Percentiles rank a stretch among this genome's conserved stretches.
Evolutionary conservation across 306 rosid genomes (phyloP).

Genomic region (Erythrophleum fordii): DNA sequence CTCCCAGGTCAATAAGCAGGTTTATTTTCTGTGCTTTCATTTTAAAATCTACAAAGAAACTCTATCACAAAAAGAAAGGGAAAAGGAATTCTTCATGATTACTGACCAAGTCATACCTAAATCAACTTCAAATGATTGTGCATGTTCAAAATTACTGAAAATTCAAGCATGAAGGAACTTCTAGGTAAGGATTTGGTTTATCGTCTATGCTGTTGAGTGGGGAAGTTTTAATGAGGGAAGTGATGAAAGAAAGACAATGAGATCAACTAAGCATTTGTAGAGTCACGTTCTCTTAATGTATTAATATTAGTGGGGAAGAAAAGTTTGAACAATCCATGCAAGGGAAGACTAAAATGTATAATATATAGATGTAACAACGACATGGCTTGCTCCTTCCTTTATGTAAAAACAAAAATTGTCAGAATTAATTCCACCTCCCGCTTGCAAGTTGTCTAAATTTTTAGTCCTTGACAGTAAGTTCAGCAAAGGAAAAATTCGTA

Average conservation of each 20-base stretch:
- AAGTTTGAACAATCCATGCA: neutral
- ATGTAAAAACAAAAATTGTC: conserved; percentile 79
- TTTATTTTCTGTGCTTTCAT: conserved; percentile 1
- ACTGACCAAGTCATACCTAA: neutral
- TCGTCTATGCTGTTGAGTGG: neutral
- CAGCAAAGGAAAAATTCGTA: conserved; percentile 64
- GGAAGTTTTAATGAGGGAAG: neutral
- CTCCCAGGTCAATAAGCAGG: neutral
- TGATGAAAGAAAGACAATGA: neutral
- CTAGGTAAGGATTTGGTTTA: no score
- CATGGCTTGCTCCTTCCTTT: conserved; percentile 84
- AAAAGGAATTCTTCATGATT: conserved; percentile 9
- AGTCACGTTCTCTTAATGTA: neutral
- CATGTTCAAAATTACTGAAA: neutral
- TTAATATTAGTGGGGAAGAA: neutral
- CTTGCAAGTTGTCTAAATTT: conserved; percentile 78
- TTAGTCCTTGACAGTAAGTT: conserved; percentile 66
- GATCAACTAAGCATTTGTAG: neutral
- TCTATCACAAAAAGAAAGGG: neutral
- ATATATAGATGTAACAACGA: conserved; percentile 86
- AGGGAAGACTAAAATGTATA: neutral
- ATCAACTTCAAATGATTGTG: neutral
- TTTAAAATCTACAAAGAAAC: conserved; percentile 7
- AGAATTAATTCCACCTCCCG: conserved; percentile 90
- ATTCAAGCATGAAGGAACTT: neutral